Percentiles rank a stretch among this genome's conserved stretches.
Evolutionary conservation across 2,329 filamentous ascomycete species (phyloP).

Genomic region (Stachybotrys echinatus): DNA sequence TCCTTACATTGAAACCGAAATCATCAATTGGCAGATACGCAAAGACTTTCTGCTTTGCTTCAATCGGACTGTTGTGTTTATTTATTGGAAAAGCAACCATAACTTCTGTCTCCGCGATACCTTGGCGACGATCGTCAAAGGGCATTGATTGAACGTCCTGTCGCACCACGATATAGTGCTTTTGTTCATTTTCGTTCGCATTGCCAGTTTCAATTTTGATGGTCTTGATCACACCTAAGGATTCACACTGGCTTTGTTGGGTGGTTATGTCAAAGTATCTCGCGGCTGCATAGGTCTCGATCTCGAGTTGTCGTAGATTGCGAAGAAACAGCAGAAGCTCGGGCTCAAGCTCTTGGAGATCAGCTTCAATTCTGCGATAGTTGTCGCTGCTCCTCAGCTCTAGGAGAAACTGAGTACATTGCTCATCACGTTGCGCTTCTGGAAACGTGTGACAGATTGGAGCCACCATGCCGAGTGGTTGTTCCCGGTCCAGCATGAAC

Average conservation of each 20-base stretch:
- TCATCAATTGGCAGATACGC: conserved; percentile 19
- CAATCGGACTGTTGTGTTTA: background rate
- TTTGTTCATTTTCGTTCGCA: background rate
- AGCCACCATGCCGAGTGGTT: conserved; percentile 25
- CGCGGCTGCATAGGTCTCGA: conserved; percentile 6
- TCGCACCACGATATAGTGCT: background rate
- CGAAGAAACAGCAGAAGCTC: conserved; percentile 23
- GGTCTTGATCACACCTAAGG: background rate
- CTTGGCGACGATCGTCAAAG: background rate
- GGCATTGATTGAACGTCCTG: background rate
- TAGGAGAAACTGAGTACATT: conserved; percentile 12
- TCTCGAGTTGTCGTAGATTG: conserved; percentile 16
- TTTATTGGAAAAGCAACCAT: background rate
- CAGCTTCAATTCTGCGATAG: conserved; percentile 4
- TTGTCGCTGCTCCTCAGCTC: background rate
- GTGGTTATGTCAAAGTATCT: background rate
- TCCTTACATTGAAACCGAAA: conserved; percentile 15
- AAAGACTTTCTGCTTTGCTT: conserved; percentile 11
- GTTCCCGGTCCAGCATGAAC: conserved; percentile 25
- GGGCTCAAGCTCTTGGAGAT: conserved; percentile 17
- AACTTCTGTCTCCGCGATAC: background rate
- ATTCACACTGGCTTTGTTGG: no score
- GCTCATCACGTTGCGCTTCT: conserved; percentile 10
- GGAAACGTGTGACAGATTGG: conserved; percentile 22
- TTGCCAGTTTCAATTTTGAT: background rate